phyloP scores from a whole-genome alignment of 768 basidiomycete genomes.

The Collybia sp. region DNA sequence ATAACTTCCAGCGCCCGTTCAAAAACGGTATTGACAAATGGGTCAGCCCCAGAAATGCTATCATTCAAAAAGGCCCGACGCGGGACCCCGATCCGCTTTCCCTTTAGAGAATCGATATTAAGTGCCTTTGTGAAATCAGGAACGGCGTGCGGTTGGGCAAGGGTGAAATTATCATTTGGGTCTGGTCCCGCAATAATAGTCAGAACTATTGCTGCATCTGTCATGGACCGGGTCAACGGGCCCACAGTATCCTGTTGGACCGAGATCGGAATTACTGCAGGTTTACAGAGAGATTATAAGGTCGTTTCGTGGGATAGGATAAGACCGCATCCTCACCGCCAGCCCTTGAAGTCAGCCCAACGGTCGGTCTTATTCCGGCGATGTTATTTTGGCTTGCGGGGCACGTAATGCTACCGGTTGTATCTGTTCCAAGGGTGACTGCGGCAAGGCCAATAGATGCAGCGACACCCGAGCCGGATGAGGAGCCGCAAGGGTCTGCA shows the following conservation, averaged over 20 bases:
- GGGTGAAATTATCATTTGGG: conserved; percentile 49
- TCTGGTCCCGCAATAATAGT: conserved; percentile 54
- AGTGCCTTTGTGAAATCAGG: conserved; percentile 56
- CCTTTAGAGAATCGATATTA: conserved; percentile 37
- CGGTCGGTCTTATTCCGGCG: conserved; percentile 56
- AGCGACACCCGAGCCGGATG: conserved; percentile 52
- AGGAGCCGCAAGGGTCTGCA: conserved; percentile 53
- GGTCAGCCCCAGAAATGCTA: conserved; percentile 25
- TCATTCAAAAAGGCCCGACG: conserved; percentile 31
- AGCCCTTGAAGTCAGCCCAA: conserved; percentile 54
- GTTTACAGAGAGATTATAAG: background rate
- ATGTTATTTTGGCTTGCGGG: conserved; percentile 51
- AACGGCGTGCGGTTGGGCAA: conserved; percentile 43
- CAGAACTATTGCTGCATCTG: conserved; percentile 52
- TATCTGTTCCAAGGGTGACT: conserved; percentile 45
- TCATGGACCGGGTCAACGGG: conserved; percentile 46
- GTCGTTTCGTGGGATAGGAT: too few relatives aligned
- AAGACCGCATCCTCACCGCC: conserved; percentile 34
- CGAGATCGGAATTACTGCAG: conserved; percentile 51
- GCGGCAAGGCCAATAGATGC: conserved; percentile 48
- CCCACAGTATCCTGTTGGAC: conserved; percentile 56
- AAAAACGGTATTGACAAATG: conserved; percentile 32
- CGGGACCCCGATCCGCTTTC: conserved; percentile 53
- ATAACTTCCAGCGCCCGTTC: conserved; percentile 33
- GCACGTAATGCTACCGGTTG: conserved; percentile 51